A percentile compares a stretch with the other conserved stretches of the same genome.
Conservation (phyloP, 1,139 yeast genomes). For the Yamadazyma sp. region DNA sequence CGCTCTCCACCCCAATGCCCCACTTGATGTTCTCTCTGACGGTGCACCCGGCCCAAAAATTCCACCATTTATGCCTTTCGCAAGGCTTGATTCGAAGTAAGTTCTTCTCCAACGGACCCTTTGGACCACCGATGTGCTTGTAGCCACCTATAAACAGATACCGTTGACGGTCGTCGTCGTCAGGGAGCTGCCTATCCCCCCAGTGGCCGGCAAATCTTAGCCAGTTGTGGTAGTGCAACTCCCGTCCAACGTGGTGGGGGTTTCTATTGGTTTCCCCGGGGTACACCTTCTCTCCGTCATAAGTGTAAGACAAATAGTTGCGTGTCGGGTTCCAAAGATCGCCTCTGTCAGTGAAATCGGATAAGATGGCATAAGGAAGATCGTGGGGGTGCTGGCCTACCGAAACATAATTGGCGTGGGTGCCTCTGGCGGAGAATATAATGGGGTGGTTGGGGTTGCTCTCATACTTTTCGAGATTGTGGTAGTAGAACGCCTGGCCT, state of each 20-base stretch:
- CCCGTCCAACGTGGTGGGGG: constrained; percentile 53
- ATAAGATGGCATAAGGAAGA: constrained; percentile 83
- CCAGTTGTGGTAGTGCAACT: constrained; percentile 73
- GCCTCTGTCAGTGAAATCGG: constrained; percentile 94
- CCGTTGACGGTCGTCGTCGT: constrained; percentile 72
- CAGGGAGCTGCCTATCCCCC: constrained; percentile 79
- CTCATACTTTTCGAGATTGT: constrained; percentile 70
- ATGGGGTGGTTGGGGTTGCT: constrained; percentile 57
- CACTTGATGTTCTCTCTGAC: constrained; percentile 70
- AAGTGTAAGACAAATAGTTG: constrained; percentile 79
- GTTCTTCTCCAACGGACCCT: constrained; percentile 83
- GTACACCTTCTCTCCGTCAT: constrained; percentile 54
- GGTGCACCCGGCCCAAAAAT: constrained; percentile 74
- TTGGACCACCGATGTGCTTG: constrained; percentile 88
- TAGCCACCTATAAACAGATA: constrained; percentile 84
- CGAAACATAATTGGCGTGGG: constrained; percentile 96
- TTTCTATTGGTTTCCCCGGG: constrained; percentile 44
- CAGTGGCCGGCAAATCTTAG: constrained; percentile 77
- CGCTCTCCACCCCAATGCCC: constrained; percentile 89
- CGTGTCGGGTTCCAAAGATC: constrained; percentile 90
- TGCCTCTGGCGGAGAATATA: constrained; percentile 88
- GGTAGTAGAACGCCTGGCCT: constrained; percentile 83
- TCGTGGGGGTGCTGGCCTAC: constrained; percentile 97
- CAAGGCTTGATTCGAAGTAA: constrained; percentile 70
- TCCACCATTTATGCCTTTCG: constrained; percentile 87